Base-by-base conservation (phyloP, 2,329 filamentous ascomycete genomes). In the Dothidotthia symphoricarpi region DNA sequence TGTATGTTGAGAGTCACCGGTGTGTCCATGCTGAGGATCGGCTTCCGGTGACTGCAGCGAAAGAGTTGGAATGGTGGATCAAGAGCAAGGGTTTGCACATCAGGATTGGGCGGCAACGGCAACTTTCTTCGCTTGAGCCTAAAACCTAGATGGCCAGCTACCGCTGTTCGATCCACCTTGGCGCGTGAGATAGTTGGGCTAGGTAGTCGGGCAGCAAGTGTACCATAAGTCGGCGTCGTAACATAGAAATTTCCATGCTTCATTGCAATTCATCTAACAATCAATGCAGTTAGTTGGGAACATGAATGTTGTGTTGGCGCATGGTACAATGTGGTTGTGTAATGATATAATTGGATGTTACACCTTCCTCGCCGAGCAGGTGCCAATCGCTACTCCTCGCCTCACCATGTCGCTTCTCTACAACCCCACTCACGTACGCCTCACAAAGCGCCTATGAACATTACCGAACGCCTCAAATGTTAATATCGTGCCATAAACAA, bases 191-290 rank as follows among this genome's bases (percentile, higher is more conserved):
- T 45, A 36, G 41, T 49, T 45, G 48, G 45, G 45, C 49, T 41
- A 41, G 33, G 35, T 36, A 37, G 45, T 56, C 45, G 49, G 54
- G 54, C 52, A 47, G 48, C 52, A 57, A 41, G 34, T 50, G 49
- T 51, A 50, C 26, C 30, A 51, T 53, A 52, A 6, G 42, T 41
- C 34, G 32, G 32, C 25, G 38, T 44, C 41, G 45, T 44, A 47
- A 24, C 38, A 55, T 51, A 45, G 52, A 55, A 39, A 43, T 37
- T 36, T 37, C 13, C 34, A 42, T 16, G 42, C 51, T 49, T 43
- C 39, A 49, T 28, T 43, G 41, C 47, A 41, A 25, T 16, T 34
- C 31, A 35, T 17, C 24, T 35, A 32, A 38, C 25, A 41, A 19
- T 22, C 19, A 22, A 27, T 26, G 16, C 13, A 14, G 16, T 34